Conservation (phyloP, 306 rosid genomes). For the Vigna angularis region DNA sequence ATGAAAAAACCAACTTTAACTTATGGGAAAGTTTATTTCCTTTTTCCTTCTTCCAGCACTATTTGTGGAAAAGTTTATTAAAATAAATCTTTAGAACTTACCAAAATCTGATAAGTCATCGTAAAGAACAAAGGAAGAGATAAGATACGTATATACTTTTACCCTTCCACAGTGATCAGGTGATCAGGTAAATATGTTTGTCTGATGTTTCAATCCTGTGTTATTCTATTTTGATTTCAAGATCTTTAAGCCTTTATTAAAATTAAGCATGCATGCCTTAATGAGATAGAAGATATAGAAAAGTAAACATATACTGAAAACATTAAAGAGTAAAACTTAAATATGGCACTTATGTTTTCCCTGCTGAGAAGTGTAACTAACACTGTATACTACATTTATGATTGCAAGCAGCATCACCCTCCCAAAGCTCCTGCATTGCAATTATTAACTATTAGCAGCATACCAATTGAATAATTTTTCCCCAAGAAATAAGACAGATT, state of each 20-base stretch:
- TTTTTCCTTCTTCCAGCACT: no score
- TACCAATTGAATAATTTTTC: not conserved
- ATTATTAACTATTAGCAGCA: constrained; percentile 18
- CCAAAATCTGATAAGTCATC: no score
- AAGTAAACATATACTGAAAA: not conserved
- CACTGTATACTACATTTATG: constrained; percentile 14
- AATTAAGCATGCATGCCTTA: not conserved
- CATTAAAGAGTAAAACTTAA: not conserved
- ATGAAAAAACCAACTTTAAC: no score
- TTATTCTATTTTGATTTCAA: not conserved
- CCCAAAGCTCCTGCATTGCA: constrained; percentile 47
- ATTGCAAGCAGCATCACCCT: constrained; percentile 35
- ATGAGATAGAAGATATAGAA: constrained; percentile 6
- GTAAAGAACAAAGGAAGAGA: no score
- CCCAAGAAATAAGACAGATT: not conserved
- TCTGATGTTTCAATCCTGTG: not conserved
- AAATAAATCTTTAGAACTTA: no score
- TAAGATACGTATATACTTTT: no score
- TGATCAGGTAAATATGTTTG: no score
- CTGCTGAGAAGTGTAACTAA: not conserved
- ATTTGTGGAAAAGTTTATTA: no score
- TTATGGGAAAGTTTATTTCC: no score
- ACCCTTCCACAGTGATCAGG: no score
- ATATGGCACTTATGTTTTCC: not conserved
- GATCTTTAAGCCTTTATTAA: not conserved